Evolutionary conservation across 2,329 filamentous ascomycete genomes (phyloP), one percentile per base, ranked within the genome.

Genomic region (Trichoderma sp.): DNA sequence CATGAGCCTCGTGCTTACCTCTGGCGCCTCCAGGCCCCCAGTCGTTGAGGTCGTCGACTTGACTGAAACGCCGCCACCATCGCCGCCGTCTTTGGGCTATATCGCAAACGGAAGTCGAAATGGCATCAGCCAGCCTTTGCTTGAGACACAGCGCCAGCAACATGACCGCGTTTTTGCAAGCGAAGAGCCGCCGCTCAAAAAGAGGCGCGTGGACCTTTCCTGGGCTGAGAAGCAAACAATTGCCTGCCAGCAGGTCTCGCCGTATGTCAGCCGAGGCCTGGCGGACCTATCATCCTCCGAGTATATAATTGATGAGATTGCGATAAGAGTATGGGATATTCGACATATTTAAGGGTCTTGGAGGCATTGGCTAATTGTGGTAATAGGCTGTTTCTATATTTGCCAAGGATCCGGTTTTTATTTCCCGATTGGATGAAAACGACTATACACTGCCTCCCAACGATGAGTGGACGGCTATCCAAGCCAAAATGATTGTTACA

Each of bases 111-210:
- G 68, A n/a, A 33, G 3, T 47, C 21, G 61, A 16, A 16, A 16
- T 24, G 24, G 53, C 13, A 53, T 24, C 4, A 24, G 55, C 11
- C 62, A 35, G 49, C 62, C 47, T 59, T 40, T n/a, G 7, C 40
- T n/a, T 2, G 37, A 62, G 19, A 1, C 40, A 40, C 63, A 58
- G 56, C 43, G 7, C 1, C 55, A 37, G 11, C 52, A 40, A 31
- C 52, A 72, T 16, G 70, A 68, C 0, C 52, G 71, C 13, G 70
- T 67, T 0, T 16, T 68, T 13, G 61, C 69, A 1, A 7, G 64
- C 14, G 70, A 74, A 24, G 76, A 75, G 62, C 77, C 79, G 59
- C 75, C 76, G 7, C 64, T 70, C 7, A 81, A 81, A 72, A 74
- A 75, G 47, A 74, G 75, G 66, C 76, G 79, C 64, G 73, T 79